These are phyloP conservation scores for Alternaria metachromatica DNA, from an alignment of 2,329 filamentous ascomycete genomes.

Conservation along the genomic window DNA sequence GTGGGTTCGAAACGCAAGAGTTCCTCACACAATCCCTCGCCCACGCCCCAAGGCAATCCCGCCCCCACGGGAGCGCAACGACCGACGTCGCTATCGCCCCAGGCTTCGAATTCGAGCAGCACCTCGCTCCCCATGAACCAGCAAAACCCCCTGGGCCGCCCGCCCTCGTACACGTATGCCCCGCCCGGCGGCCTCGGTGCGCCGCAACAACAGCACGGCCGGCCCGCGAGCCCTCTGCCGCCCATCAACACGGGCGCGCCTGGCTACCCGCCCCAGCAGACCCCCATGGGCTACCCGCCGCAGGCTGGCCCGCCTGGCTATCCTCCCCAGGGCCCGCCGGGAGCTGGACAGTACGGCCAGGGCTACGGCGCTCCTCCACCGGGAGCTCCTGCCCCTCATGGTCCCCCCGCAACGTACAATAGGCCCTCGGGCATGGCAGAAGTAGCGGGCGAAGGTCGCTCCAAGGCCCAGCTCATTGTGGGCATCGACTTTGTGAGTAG, in stretches of 20 bases:
- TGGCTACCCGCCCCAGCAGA: slow-evolving; percentile 53
- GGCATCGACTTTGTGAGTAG: slow-evolving; percentile 90
- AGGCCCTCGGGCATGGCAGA: slow-evolving; percentile 59
- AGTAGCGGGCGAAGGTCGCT: slow-evolving; percentile 85
- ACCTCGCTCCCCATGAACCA: slow-evolving; percentile 61
- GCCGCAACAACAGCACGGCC: slow-evolving; percentile 49
- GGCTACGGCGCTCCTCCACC: slow-evolving; percentile 38
- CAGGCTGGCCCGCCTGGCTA: slow-evolving; percentile 52
- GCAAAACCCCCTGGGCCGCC: slow-evolving; percentile 63
- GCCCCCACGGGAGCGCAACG: slow-evolving; percentile 48
- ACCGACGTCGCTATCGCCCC: slow-evolving; percentile 49
- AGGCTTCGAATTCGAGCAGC: slow-evolving; percentile 48
- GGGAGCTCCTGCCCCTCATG: slow-evolving; percentile 38
- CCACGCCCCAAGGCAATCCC: slow-evolving; percentile 40
- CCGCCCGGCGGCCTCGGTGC: slow-evolving; percentile 46
- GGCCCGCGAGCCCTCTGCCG: slow-evolving; percentile 62
- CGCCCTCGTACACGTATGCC: slow-evolving; percentile 69
- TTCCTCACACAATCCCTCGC: slow-evolving; percentile 61
- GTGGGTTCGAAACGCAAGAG: slow-evolving; percentile 80
- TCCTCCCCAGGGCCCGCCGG: slow-evolving; percentile 44
- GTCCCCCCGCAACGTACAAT: slow-evolving; percentile 41
- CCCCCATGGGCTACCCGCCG: slow-evolving; percentile 48
- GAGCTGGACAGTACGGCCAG: slow-evolving; percentile 34
- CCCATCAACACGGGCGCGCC: slow-evolving; percentile 62
- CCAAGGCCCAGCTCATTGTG: slow-evolving; percentile 96